Conservation (phyloP, 768 basidiomycete genomes). For the Favolaschia claudopus region DNA sequence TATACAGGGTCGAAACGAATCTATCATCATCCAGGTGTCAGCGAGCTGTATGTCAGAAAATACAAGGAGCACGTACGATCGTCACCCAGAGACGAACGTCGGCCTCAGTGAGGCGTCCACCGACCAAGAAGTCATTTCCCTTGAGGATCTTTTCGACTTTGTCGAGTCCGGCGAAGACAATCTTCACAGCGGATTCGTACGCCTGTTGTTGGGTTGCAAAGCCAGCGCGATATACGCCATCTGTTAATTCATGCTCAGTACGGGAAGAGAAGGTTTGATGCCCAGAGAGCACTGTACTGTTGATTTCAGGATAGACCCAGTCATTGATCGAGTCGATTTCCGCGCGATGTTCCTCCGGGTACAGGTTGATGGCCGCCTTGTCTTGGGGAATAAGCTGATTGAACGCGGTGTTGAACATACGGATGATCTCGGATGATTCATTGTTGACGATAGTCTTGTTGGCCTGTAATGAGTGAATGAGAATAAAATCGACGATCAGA, state of each 20-base stretch:
- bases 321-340: constrained; percentile 88
- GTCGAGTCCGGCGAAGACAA: constrained; percentile 83
- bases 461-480: background rate
- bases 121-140: constrained; percentile 85
- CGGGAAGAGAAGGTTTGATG: background rate
- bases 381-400: constrained; percentile 73
- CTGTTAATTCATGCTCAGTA: too few relatives aligned
- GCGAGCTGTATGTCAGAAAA: background rate
- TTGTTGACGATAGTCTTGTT: constrained; percentile 90
- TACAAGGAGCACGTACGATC: constrained; percentile 62
- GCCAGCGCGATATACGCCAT: constrained; percentile 89
- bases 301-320: constrained; percentile 87
- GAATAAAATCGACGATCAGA: background rate
- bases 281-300: constrained; percentile 60
- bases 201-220: constrained; percentile 85
- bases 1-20: constrained; percentile 93
- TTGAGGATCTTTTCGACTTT: constrained; percentile 78
- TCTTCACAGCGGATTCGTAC: constrained; percentile 78
- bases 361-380: constrained; percentile 47
- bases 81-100: constrained; percentile 93
- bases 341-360: constrained; percentile 47
- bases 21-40: constrained; percentile 41
- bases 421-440: constrained; percentile 94
- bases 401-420: constrained; percentile 90
- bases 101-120: constrained; percentile 83